Evolutionary conservation across 108 stramenopile species (phyloP).

Genomic region (Cyclotella choctawhatcheeana): DNA sequence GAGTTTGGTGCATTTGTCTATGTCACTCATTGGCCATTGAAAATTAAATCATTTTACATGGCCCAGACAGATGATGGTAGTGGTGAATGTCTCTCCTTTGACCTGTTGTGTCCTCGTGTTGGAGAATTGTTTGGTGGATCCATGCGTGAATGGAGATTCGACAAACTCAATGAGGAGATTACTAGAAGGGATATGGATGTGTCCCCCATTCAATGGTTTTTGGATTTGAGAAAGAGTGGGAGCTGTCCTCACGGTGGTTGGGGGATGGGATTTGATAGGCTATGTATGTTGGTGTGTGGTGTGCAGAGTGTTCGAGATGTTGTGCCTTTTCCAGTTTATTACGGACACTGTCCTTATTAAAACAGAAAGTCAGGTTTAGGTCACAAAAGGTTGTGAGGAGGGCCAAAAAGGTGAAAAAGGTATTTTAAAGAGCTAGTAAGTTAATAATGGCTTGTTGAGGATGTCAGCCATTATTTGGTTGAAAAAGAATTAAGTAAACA

Average conservation of each 20-base stretch:
- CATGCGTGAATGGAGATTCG: slow-evolving; percentile 89
- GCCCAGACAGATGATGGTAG: slow-evolving; percentile 85
- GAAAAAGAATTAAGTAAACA: too few relatives aligned
- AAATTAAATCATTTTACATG: slow-evolving; percentile 98
- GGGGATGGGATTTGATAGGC: slow-evolving; percentile 95
- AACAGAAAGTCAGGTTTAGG: background rate
- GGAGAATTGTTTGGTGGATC: slow-evolving; percentile 95
- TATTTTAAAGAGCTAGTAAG: background rate
- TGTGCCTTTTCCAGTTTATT: slow-evolving; percentile 94
- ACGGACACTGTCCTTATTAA: slow-evolving; percentile 89
- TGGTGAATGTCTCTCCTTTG: slow-evolving; percentile 91
- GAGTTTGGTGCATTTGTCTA: slow-evolving; percentile 85
- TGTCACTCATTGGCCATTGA: slow-evolving; percentile 92
- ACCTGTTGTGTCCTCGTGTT: slow-evolving; percentile 89
- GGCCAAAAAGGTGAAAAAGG: background rate
- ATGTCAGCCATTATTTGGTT: too few relatives aligned
- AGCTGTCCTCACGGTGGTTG: slow-evolving; percentile 94
- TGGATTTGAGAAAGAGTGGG: slow-evolving; percentile 91
- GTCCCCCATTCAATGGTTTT: slow-evolving; percentile 87
- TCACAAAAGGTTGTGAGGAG: too few relatives aligned
- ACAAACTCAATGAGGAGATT: slow-evolving; percentile 75
- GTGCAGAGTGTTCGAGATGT: slow-evolving; percentile 93
- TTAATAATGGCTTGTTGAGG: too few relatives aligned
- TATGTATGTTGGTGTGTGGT: slow-evolving; percentile 87
- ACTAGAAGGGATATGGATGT: slow-evolving; percentile 73